Base-by-base conservation (phyloP, 2,329 filamentous ascomycete genomes). In the Lachnellula cervina region DNA sequence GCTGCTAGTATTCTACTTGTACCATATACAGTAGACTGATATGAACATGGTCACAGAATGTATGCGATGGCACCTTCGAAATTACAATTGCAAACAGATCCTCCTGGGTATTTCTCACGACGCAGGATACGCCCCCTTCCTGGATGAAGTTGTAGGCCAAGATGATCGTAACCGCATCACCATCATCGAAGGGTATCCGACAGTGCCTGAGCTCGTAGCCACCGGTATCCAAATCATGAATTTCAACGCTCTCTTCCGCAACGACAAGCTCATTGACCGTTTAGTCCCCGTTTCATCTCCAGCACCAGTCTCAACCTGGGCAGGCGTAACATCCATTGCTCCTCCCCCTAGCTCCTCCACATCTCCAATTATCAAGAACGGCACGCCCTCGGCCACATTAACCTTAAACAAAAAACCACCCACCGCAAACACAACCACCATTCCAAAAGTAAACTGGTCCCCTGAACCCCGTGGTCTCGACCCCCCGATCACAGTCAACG, bases 101-200 rank as follows among this genome's bases (percentile, higher is more conserved):
- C 69, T 86, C 35, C 72, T 87, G 37, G 84, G 83, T 46, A 76
- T 85, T 50, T 84, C 81, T 2, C 82, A 85, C 62, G 82, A 86
- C 64, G 74, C 80, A 25, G 77, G 77, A 7, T 86, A 86, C 63
- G 80, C 80, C 4, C 76, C 81, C 8, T 81, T 85, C 60, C 68
- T 87, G 19, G 77, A 82, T 62, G 77, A 82, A 57, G 69, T 84
- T 3, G 69, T 79, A 23, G 59, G 52, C 3, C 71, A 73, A 45
- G 76, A 81, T 38, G 70, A 76, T 21, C 73, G 72, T 21, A 63
- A 71, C 34, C 77, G 77, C 51, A 70, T 85, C 55, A 77, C 74
- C 46, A 72, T 86, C 21, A 69, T 85, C 21, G 81, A 84, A 62
- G 81, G 81, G 3, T 66, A 69, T 6, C 76, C 80, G 0, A 74